Conservation (phyloP, 331 rosid genomes). For the Malus hybrid region DNA sequence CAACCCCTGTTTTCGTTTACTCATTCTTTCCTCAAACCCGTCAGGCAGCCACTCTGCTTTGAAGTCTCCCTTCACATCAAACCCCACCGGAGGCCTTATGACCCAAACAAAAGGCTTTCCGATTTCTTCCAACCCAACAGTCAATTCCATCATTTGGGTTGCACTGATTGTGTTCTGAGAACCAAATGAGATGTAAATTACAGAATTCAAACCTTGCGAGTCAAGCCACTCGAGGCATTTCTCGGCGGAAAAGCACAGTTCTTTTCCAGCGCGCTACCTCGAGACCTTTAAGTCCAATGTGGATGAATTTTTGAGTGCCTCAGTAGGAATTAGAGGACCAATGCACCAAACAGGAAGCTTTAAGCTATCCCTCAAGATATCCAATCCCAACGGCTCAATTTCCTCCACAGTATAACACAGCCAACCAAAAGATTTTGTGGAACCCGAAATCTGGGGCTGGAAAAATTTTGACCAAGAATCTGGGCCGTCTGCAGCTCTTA, state of each 20-base stretch:
- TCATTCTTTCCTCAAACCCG: slow-evolving; percentile 47
- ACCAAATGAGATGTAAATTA: slow-evolving; percentile 64
- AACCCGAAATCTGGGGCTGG: slow-evolving; percentile 25
- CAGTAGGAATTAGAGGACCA: slow-evolving; percentile 39
- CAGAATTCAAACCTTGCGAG: slow-evolving; percentile 25
- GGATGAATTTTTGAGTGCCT: neutral
- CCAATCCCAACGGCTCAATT: slow-evolving; percentile 46
- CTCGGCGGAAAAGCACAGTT: slow-evolving; percentile 29
- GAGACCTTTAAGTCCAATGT: neutral
- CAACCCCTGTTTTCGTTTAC: neutral
- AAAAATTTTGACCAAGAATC: slow-evolving; percentile 54
- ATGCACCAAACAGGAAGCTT: slow-evolving; percentile 49
- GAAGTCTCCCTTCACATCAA: slow-evolving; percentile 37
- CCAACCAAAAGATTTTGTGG: slow-evolving; percentile 51
- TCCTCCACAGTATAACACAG: slow-evolving; percentile 54
- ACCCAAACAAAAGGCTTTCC: neutral
- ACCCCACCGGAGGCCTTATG: slow-evolving; percentile 50
- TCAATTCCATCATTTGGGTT: slow-evolving; percentile 55
- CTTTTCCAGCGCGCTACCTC: slow-evolving; percentile 31
- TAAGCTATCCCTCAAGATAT: slow-evolving; percentile 25
- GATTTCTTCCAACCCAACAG: slow-evolving; percentile 51
- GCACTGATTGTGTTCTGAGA: neutral
- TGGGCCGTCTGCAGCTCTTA: slow-evolving; percentile 44
- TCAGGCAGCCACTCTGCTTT: slow-evolving; percentile 46
- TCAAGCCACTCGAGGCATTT: slow-evolving; percentile 47